Percentiles rank a stretch among this genome's conserved stretches.
phyloP scores from a whole-genome alignment of 495 filamentous ascomycete species.

The Terfezia claveryi region DNA sequence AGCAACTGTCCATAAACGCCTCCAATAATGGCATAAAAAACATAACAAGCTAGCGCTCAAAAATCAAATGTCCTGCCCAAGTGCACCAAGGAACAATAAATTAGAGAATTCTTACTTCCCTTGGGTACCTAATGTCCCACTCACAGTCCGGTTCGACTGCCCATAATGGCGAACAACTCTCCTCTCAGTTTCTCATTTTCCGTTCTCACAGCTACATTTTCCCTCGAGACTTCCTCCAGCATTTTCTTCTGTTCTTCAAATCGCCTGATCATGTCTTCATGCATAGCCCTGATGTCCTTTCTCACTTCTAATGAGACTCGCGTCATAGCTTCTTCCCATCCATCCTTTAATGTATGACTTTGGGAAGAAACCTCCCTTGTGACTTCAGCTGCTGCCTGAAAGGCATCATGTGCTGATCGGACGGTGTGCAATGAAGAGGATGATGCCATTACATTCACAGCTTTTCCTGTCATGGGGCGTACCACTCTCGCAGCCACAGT shows the following conservation, averaged over 20 bases:
- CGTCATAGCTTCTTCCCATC: too few relatives aligned
- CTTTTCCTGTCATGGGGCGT: too few relatives aligned
- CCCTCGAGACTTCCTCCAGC: conserved; percentile 8
- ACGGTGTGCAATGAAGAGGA: too few relatives aligned
- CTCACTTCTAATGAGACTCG: conserved; percentile 5
- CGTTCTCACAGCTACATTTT: conserved; percentile 9
- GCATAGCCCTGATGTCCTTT: conserved; percentile 9
- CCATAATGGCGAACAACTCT: conserved; percentile 5
- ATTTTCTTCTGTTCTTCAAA: conserved; percentile 9
- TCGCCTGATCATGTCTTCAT: conserved; percentile 9
- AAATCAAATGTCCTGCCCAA: background rate
- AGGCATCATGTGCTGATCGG: too few relatives aligned
- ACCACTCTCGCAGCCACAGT: too few relatives aligned
- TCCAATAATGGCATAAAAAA: too few relatives aligned
- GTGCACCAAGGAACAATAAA: background rate
- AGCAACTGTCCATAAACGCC: too few relatives aligned
- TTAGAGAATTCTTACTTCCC: conserved; percentile 1
- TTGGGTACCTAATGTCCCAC: background rate
- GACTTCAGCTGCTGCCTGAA: too few relatives aligned
- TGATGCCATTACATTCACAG: too few relatives aligned
- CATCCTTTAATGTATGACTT: too few relatives aligned
- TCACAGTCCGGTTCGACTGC: background rate
- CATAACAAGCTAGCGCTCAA: too few relatives aligned
- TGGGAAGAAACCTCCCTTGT: too few relatives aligned
- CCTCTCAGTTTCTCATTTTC: conserved; percentile 12